phyloP scores from a whole-genome alignment of 192 early-diverging fungal genomes.

The Gigaspora rosea region DNA sequence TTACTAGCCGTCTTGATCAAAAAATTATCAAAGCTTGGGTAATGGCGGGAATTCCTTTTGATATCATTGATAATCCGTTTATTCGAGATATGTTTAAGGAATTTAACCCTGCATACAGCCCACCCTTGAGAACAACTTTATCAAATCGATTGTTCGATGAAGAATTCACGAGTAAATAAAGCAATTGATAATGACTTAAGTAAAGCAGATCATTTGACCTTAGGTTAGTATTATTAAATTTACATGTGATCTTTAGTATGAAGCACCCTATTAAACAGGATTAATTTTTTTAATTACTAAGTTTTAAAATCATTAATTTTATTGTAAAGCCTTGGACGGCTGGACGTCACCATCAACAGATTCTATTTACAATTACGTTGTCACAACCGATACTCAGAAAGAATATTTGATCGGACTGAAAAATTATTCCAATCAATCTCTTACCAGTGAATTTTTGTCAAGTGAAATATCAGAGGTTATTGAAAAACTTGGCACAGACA shows the following conservation, averaged over 20 bases:
- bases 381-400: background rate
- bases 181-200: background rate
- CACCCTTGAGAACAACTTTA: background rate
- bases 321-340: background rate
- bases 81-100: background rate
- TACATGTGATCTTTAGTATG: background rate
- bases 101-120: background rate
- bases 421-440: background rate
- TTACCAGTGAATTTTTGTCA: background rate
- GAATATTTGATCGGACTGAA: background rate
- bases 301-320: background rate
- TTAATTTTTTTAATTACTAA: background rate
- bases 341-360: background rate
- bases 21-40: background rate
- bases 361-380: constrained; percentile 1
- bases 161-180: background rate
- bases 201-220: background rate
- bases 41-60: background rate
- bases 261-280: background rate
- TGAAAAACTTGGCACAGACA: background rate
- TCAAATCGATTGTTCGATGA: background rate
- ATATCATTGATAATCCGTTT: background rate
- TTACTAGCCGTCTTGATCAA: background rate
- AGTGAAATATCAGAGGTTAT: background rate
- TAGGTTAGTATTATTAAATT: background rate